phyloP scores from a whole-genome alignment of 2,329 filamentous ascomycete species.

The Waltergamsia citrina region DNA sequence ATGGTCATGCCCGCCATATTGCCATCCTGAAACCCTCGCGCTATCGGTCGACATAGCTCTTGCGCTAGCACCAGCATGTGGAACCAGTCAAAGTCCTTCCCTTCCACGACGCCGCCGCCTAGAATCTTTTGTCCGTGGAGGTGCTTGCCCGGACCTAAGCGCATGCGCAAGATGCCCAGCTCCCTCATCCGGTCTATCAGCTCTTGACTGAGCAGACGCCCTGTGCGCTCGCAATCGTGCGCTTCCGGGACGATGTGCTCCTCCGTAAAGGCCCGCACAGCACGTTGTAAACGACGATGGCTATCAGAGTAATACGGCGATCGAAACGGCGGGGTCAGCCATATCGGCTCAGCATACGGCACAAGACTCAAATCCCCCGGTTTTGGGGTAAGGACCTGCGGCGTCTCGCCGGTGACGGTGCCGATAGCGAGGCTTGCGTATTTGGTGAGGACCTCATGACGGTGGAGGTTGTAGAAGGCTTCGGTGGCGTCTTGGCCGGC shows the following conservation, averaged over 20 bases:
- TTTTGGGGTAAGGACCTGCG: conserved; percentile 60
- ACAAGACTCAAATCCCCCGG: conserved; percentile 66
- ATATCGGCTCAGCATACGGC: conserved; percentile 78
- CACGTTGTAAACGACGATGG: conserved; percentile 59
- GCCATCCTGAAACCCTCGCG: conserved; percentile 76
- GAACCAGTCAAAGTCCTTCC: conserved; percentile 80
- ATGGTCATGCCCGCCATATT: conserved; percentile 86
- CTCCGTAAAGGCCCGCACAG: conserved; percentile 65
- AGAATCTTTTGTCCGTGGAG: conserved; percentile 57
- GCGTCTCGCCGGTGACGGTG: conserved; percentile 59
- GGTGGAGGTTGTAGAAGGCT: conserved; percentile 86
- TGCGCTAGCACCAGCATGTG: conserved; percentile 71
- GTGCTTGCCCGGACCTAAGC: conserved; percentile 74
- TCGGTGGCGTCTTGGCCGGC: conserved; percentile 74
- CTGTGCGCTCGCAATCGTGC: conserved; percentile 64
- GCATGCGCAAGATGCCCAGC: conserved; percentile 69
- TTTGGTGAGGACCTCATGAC: conserved; percentile 79
- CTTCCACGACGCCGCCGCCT: conserved; percentile 60
- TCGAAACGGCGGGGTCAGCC: conserved; percentile 69
- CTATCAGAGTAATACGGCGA: conserved; percentile 73
- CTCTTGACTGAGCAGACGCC: conserved; percentile 59
- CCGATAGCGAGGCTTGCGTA: conserved; percentile 70
- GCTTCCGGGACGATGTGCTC: conserved; percentile 64
- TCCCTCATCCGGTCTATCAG: conserved; percentile 73
- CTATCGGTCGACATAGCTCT: conserved; percentile 61